Evolutionary conservation across 2,329 filamentous ascomycete genomes (phyloP).

Genomic region (Didymella segeticola): DNA sequence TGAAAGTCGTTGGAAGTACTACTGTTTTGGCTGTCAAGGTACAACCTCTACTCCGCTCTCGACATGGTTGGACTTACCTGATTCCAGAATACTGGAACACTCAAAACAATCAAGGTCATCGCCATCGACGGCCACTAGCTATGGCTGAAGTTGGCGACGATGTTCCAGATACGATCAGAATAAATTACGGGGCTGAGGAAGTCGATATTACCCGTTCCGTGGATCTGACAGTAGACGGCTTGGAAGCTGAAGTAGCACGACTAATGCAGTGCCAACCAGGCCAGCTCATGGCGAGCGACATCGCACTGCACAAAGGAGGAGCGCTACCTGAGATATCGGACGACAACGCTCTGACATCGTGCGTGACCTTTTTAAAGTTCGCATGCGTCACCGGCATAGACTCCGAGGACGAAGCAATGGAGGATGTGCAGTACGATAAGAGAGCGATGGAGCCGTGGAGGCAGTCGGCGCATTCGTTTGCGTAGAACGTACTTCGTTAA

Average conservation of each 20-base stretch:
- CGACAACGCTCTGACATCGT: neutral
- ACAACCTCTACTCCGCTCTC: neutral
- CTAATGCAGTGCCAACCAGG: constrained; percentile 19
- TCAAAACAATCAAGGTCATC: neutral
- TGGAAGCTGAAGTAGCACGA: constrained; percentile 20
- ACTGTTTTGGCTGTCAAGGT: constrained; percentile 15
- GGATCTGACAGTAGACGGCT: constrained; percentile 12
- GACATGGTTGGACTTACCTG: neutral
- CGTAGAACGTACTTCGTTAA: neutral
- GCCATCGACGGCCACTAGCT: neutral
- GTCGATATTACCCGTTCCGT: constrained; percentile 13
- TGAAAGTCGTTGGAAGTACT: constrained; percentile 8
- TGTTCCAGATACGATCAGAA: neutral
- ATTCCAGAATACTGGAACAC: neutral
- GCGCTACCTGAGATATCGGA: constrained; percentile 4
- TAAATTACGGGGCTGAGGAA: neutral
- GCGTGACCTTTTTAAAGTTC: constrained; percentile 5
- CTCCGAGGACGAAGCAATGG: constrained; percentile 9
- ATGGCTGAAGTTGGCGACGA: neutral
- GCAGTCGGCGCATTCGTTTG: neutral
- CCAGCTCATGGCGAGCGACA: constrained; percentile 8
- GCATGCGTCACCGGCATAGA: neutral
- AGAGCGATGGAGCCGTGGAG: neutral
- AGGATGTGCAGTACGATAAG: constrained; percentile 7
- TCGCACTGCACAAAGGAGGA: constrained; percentile 2